Conservation (phyloP, 352 stramenopile species). For the Globisporangium paddicum region DNA sequence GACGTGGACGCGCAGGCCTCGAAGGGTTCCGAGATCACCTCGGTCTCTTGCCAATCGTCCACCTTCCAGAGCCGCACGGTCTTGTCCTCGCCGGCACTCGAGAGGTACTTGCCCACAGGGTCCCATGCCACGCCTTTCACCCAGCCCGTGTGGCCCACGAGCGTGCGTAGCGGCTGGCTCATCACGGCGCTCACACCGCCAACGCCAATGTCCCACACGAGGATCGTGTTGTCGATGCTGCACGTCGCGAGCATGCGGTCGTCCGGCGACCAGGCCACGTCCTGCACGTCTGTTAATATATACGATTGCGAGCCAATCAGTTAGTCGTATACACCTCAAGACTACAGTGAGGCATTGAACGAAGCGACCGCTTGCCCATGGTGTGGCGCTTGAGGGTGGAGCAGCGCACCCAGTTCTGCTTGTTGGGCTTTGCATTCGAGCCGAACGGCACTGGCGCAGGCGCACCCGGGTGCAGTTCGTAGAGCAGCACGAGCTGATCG, state of each 20-base stretch:
- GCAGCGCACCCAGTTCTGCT: slow-evolving; percentile 82
- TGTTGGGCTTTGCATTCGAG: slow-evolving; percentile 72
- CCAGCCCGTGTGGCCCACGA: slow-evolving; percentile 79
- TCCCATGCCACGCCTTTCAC: slow-evolving; percentile 87
- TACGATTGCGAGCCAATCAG: not conserved
- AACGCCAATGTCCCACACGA: slow-evolving; percentile 79
- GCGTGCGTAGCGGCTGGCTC: slow-evolving; percentile 73
- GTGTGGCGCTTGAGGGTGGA: slow-evolving; percentile 80
- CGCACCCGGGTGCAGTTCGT: slow-evolving; percentile 63
- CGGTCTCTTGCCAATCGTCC: slow-evolving; percentile 65
- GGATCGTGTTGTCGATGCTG: slow-evolving; percentile 87
- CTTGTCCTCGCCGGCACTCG: slow-evolving; percentile 85
- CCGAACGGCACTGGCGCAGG: slow-evolving; percentile 72
- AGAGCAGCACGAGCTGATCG: slow-evolving; percentile 81
- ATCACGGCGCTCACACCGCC: slow-evolving; percentile 55
- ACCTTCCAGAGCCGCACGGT: slow-evolving; percentile 82
- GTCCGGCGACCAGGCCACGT: slow-evolving; percentile 84
- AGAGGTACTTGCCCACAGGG: slow-evolving; percentile 85
- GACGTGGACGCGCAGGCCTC: slow-evolving; percentile 73
- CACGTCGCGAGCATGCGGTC: slow-evolving; percentile 86
- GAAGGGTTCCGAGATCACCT: slow-evolving; percentile 70
- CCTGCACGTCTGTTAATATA: slow-evolving; percentile 62
- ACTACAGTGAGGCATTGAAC: not conserved
- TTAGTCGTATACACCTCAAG: not conserved
- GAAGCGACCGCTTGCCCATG: slow-evolving; percentile 49